A percentile compares a stretch with the other conserved stretches of the same genome.
phyloP scores from a whole-genome alignment of 164 flowering plant species.

The Piper longum region DNA sequence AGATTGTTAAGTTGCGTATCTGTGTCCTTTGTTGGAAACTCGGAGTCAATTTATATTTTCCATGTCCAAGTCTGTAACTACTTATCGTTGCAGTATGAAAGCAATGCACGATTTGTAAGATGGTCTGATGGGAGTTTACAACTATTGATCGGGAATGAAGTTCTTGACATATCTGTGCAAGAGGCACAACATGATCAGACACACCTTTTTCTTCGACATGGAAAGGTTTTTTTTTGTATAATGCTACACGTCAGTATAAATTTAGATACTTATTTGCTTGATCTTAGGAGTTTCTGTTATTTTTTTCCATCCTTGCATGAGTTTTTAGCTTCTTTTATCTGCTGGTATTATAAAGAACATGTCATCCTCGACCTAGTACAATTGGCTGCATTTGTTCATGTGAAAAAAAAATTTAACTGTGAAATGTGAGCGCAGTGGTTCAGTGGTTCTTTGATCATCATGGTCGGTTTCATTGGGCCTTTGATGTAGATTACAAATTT shows the following conservation, averaged over 20 bases:
- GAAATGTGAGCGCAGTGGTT: too few relatives aligned
- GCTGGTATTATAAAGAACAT: too few relatives aligned
- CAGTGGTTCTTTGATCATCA: too few relatives aligned
- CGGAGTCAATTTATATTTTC: neutral
- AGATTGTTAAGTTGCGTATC: neutral
- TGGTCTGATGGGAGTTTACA: conserved; percentile 99
- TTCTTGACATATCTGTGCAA: conserved; percentile 89
- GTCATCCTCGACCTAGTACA: too few relatives aligned
- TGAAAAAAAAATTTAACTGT: too few relatives aligned
- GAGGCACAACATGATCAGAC: conserved; percentile 91
- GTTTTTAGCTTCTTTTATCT: too few relatives aligned
- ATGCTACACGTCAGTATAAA: too few relatives aligned
- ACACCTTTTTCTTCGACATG: conserved; percentile 89
- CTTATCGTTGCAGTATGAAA: conserved; percentile 47
- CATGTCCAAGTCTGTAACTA: neutral
- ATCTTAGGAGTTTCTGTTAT: too few relatives aligned
- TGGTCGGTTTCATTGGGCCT: neutral
- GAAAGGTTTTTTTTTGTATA: conserved; percentile 40
- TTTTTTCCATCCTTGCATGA: too few relatives aligned
- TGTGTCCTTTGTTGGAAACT: neutral
- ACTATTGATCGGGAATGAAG: conserved; percentile 88
- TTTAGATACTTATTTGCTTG: too few relatives aligned
- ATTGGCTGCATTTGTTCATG: too few relatives aligned
- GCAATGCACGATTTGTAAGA: conserved; percentile 97
- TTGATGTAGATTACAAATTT: neutral